These are phyloP conservation scores for Phytopythium helicoides DNA, from an alignment of 352 stramenopile genomes.

Conservation along the genomic window DNA sequence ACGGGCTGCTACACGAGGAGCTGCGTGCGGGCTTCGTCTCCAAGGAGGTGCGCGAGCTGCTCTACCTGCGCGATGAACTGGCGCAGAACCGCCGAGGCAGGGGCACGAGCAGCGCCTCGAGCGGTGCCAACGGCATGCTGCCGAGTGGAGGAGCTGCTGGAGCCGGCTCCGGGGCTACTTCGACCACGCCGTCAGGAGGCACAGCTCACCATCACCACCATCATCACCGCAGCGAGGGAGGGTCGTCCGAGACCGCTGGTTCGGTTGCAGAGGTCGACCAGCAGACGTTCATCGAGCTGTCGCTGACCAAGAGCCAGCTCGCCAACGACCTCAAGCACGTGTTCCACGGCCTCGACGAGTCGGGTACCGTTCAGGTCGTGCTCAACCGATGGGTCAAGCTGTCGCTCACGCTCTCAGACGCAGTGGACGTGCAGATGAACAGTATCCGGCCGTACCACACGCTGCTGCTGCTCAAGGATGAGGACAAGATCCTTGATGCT, in stretches of 20 bases:
- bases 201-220: conserved; percentile 12
- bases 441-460: conserved; percentile 84
- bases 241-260: conserved; percentile 13
- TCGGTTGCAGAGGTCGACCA: conserved; percentile 60
- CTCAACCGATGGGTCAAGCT: conserved; percentile 88
- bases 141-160: neutral
- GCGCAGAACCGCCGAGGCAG: conserved; percentile 46
- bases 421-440: conserved; percentile 51
- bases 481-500: conserved; percentile 57
- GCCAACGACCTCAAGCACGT: conserved; percentile 86
- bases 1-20: conserved; percentile 83
- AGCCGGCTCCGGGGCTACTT: conserved; percentile 9
- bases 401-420: conserved; percentile 75
- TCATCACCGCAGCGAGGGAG: conserved; percentile 34
- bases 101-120: conserved; percentile 14
- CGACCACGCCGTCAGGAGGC: conserved; percentile 20
- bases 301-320: conserved; percentile 69
- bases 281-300: conserved; percentile 83
- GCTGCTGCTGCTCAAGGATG: conserved; percentile 65
- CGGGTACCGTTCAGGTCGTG: conserved; percentile 70
- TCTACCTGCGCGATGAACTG: conserved; percentile 80
- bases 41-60: conserved; percentile 65
- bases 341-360: conserved; percentile 79
- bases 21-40: conserved; percentile 78
- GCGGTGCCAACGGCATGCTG: conserved; percentile 4